These are phyloP conservation scores for Thalassiosira livingstoniorum DNA, from an alignment of 352 stramenopile genomes.

Conservation along the genomic window DNA sequence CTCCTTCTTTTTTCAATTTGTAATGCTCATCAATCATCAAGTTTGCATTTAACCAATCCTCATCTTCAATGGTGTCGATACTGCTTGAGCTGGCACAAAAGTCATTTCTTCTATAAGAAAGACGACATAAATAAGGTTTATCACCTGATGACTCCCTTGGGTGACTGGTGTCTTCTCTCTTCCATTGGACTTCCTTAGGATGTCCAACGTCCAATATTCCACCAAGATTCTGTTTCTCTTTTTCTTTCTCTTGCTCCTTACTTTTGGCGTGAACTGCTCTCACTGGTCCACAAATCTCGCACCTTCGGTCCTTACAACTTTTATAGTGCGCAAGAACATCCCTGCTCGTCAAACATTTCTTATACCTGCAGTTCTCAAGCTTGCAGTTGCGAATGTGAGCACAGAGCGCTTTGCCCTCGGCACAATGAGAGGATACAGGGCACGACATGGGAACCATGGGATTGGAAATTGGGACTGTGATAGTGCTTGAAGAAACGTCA, in stretches of 20 bases:
- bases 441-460: slow-evolving; percentile 8
- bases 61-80: slow-evolving; percentile 29
- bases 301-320: slow-evolving; percentile 24
- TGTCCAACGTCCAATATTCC: background rate
- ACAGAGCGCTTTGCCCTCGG: slow-evolving; percentile 43
- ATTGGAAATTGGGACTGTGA: background rate
- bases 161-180: too few species aligned
- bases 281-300: slow-evolving; percentile 45
- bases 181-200: too few species aligned
- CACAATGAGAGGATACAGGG: slow-evolving; percentile 45
- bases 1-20: too few species aligned
- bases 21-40: too few species aligned
- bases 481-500: background rate
- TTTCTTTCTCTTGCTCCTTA: slow-evolving; percentile 1
- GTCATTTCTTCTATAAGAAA: background rate
- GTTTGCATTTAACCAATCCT: slow-evolving; percentile 16
- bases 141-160: too few species aligned
- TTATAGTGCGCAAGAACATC: slow-evolving; percentile 54
- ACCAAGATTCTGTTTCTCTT: background rate
- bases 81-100: slow-evolving; percentile 9
- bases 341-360: slow-evolving; percentile 46
- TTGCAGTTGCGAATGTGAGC: slow-evolving; percentile 49
- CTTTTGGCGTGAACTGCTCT: slow-evolving; percentile 7
- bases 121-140: too few species aligned
- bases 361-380: slow-evolving; percentile 35